A percentile compares a stretch with the other conserved stretches of the same genome.
These are phyloP conservation scores for Scutellaria minor DNA, from an alignment of 257 asterid species.

Conservation along the genomic window DNA sequence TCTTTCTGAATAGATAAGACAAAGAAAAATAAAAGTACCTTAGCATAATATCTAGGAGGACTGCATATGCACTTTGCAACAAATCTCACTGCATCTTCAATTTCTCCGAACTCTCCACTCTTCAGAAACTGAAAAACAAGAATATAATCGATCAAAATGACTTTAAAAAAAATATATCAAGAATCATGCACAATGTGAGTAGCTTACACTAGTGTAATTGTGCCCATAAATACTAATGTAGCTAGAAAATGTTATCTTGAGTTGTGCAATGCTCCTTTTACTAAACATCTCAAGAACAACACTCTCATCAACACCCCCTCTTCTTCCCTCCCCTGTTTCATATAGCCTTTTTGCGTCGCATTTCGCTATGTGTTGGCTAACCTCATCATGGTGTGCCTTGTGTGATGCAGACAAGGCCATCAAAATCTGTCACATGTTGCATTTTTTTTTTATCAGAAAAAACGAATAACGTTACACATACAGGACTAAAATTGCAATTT, in stretches of 20 bases:
- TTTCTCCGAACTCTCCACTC: slow-evolving; percentile 50
- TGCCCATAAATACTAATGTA: slow-evolving; percentile 76
- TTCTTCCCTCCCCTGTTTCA: slow-evolving; percentile 69
- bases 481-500: too few species aligned
- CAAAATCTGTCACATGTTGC: slow-evolving; percentile 44
- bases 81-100: slow-evolving; percentile 61
- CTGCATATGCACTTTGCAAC: slow-evolving; percentile 62
- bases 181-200: too few species aligned
- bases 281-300: slow-evolving; percentile 70
- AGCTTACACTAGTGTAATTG: slow-evolving; percentile 53
- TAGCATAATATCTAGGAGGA: slow-evolving; percentile 64
- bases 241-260: slow-evolving; percentile 55
- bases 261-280: slow-evolving; percentile 76
- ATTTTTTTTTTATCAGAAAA: background rate
- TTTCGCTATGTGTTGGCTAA: slow-evolving; percentile 72
- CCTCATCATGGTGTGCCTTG: slow-evolving; percentile 65
- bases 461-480: too few species aligned
- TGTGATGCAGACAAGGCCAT: slow-evolving; percentile 77
- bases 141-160: background rate
- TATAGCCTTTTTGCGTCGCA: slow-evolving; percentile 74
- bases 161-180: background rate
- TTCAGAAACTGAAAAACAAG: slow-evolving; percentile 54
- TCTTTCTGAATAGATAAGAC: too few species aligned
- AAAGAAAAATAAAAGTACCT: slow-evolving; percentile 45
- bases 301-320: slow-evolving; percentile 58